Conservation (phyloP, 1,284 basidiomycete genomes). For the Cryptococcus sp. region DNA sequence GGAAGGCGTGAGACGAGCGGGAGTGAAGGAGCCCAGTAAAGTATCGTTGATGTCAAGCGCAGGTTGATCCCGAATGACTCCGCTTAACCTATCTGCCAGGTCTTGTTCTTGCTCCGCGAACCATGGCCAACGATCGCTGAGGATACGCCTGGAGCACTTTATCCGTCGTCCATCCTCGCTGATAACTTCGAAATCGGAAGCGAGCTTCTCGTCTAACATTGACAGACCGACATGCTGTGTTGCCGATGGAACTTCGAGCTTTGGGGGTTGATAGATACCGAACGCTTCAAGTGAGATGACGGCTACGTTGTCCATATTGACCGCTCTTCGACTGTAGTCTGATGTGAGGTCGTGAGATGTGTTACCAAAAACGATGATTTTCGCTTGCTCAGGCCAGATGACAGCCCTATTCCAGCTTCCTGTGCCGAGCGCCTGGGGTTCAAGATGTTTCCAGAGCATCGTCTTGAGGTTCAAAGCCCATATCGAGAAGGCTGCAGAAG, state of each 20-base stretch:
- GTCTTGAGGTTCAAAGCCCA: slow-evolving; percentile 80
- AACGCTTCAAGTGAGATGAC: slow-evolving; percentile 89
- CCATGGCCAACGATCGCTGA: slow-evolving; percentile 92
- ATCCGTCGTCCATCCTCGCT: slow-evolving; percentile 86
- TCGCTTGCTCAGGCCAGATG: slow-evolving; percentile 73
- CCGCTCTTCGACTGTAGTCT: slow-evolving; percentile 84
- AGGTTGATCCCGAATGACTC: slow-evolving; percentile 26
- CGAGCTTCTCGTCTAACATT: slow-evolving; percentile 71
- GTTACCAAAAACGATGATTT: slow-evolving; percentile 86
- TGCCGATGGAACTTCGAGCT: slow-evolving; percentile 68
- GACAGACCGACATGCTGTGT: slow-evolving; percentile 65
- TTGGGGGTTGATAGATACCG: slow-evolving; percentile 85
- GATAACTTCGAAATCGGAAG: slow-evolving; percentile 84
- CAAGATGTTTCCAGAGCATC: slow-evolving; percentile 82
- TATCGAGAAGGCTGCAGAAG: slow-evolving; percentile 71
- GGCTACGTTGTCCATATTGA: slow-evolving; percentile 88
- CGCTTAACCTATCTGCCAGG: slow-evolving; percentile 22
- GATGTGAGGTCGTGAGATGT: slow-evolving; percentile 79
- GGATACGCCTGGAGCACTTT: slow-evolving; percentile 73
- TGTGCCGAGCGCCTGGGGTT: slow-evolving; percentile 69
- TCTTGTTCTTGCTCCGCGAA: slow-evolving; percentile 69
- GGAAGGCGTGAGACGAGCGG: slow-evolving; percentile 58
- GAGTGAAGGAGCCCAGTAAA: slow-evolving; percentile 38
- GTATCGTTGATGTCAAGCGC: slow-evolving; percentile 44
- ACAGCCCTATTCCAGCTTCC: slow-evolving; percentile 89